phyloP scores from a whole-genome alignment of 2,329 filamentous ascomycete genomes.

The Pestalotiopsis sp. region DNA sequence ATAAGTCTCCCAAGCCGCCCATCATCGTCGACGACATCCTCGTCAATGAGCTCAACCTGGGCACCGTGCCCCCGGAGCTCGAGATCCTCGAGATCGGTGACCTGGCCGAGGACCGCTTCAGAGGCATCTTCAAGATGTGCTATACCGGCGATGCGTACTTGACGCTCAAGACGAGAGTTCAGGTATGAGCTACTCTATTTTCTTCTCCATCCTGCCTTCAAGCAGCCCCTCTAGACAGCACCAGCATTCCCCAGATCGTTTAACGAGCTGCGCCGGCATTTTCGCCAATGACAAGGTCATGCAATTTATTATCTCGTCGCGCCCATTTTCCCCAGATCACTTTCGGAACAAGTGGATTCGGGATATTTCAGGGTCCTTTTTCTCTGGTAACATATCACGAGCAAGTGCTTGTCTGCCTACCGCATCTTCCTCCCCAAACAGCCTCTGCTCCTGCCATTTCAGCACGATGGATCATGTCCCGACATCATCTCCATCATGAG shows the following conservation, averaged over 20 bases:
- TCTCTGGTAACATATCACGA: slow-evolving; percentile 12
- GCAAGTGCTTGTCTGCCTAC: slow-evolving; percentile 21
- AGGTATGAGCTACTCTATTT: slow-evolving; percentile 57
- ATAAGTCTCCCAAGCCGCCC: slow-evolving; percentile 96
- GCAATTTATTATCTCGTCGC: not conserved
- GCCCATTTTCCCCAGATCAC: slow-evolving; percentile 9
- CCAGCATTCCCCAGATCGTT: not conserved
- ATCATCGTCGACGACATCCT: slow-evolving; percentile 99
- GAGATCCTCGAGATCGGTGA: slow-evolving; percentile 98
- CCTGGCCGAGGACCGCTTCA: slow-evolving; percentile 92
- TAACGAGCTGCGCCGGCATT: not conserved
- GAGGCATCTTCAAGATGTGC: slow-evolving; percentile 99
- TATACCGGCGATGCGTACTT: slow-evolving; percentile 95
- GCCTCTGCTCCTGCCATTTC: not conserved
- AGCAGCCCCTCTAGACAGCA: not conserved
- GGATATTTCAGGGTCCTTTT: slow-evolving; percentile 3
- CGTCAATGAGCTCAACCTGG: slow-evolving; percentile 96
- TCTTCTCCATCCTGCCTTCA: not conserved
- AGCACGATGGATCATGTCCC: not conserved
- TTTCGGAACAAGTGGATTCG: not conserved
- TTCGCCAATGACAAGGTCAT: not conserved
- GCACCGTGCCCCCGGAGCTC: slow-evolving; percentile 89
- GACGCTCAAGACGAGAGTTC: slow-evolving; percentile 92
- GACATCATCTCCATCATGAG: slow-evolving; percentile 10
- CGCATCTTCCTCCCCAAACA: not conserved